Percentiles rank a stretch among this genome's conserved stretches.
Evolutionary conservation across 306 rosid genomes (phyloP).

Genomic region (Benincasa hispida): DNA sequence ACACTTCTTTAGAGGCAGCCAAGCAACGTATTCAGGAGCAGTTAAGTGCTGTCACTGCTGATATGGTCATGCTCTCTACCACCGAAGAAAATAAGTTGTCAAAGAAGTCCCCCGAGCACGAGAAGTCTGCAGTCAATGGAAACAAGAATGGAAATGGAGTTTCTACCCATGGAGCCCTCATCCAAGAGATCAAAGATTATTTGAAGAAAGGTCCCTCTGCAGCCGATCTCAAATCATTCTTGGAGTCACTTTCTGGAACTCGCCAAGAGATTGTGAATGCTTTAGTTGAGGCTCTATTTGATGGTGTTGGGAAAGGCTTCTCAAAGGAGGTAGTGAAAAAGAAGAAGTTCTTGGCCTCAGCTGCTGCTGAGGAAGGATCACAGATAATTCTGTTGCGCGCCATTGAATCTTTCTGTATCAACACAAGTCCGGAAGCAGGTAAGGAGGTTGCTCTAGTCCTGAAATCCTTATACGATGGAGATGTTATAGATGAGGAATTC

Average conservation of each 20-base stretch:
- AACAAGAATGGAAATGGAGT: constrained; percentile 19
- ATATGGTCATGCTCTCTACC: constrained; percentile 68
- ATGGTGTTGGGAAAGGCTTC: constrained; percentile 44
- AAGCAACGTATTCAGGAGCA: constrained; percentile 65
- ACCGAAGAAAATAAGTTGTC: constrained; percentile 30
- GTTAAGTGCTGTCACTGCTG: constrained; percentile 58
- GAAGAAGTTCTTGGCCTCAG: constrained; percentile 38
- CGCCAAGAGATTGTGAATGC: constrained; percentile 44
- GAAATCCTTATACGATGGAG: constrained; percentile 34
- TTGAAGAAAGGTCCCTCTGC: constrained; percentile 31
- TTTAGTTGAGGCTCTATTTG: constrained; percentile 36
- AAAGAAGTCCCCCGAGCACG: constrained; percentile 26
- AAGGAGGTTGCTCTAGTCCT: constrained; percentile 44
- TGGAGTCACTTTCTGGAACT: constrained; percentile 36
- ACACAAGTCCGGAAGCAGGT: constrained; percentile 22
- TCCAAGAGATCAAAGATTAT: constrained; percentile 27
- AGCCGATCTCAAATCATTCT: constrained; percentile 25
- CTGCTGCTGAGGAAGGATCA: constrained; percentile 24
- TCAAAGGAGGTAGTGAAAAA: constrained; percentile 38
- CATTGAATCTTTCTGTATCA: constrained; percentile 24
- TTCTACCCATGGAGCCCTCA: constrained; percentile 13
- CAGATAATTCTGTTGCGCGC: constrained; percentile 30
- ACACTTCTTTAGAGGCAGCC: constrained; percentile 63
- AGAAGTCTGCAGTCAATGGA: constrained; percentile 7
- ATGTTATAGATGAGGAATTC: constrained; percentile 31